Percentiles rank a stretch among this genome's conserved stretches.
These are phyloP conservation scores for Cladophialophora psammophila DNA, from an alignment of 2,329 filamentous ascomycete species.

Conservation along the genomic window DNA sequence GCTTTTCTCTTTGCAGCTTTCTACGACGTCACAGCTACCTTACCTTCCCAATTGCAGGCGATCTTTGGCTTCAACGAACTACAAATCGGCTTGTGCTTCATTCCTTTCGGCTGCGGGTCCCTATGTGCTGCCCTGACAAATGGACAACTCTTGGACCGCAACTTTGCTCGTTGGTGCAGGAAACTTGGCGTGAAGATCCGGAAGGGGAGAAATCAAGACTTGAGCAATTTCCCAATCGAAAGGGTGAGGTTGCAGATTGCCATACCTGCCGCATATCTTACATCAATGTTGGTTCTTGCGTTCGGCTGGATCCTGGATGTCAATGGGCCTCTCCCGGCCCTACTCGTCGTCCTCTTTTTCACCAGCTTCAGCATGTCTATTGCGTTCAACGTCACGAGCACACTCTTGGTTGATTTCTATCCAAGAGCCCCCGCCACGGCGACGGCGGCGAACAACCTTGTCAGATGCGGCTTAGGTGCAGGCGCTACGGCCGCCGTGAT, in stretches of 20 bases:
- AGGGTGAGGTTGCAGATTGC: conserved; percentile 46
- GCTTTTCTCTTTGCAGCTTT: conserved; percentile 57
- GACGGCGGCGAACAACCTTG: conserved; percentile 62
- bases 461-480: conserved; percentile 61
- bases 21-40: conserved; percentile 55
- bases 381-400: conserved; percentile 54
- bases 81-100: conserved; percentile 52
- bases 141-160: conserved; percentile 70
- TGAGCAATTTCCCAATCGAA: conserved; percentile 62
- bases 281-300: conserved; percentile 42
- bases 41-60: conserved; percentile 55
- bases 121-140: conserved; percentile 42
- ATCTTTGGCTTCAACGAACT: conserved; percentile 59
- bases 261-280: conserved; percentile 44
- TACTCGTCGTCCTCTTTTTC: conserved; percentile 48
- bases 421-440: conserved; percentile 59
- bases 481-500: conserved; percentile 60
- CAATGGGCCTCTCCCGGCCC: conserved; percentile 44
- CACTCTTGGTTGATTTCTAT: conserved; percentile 61
- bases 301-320: conserved; percentile 51
- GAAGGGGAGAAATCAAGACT: conserved; percentile 61
- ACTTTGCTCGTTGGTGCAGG: conserved; percentile 72
- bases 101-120: conserved; percentile 43
- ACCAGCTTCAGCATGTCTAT: conserved; percentile 50
- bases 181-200: conserved; percentile 68